Base-by-base conservation (phyloP, 495 filamentous ascomycete genomes). In the Neurospora sp. region DNA sequence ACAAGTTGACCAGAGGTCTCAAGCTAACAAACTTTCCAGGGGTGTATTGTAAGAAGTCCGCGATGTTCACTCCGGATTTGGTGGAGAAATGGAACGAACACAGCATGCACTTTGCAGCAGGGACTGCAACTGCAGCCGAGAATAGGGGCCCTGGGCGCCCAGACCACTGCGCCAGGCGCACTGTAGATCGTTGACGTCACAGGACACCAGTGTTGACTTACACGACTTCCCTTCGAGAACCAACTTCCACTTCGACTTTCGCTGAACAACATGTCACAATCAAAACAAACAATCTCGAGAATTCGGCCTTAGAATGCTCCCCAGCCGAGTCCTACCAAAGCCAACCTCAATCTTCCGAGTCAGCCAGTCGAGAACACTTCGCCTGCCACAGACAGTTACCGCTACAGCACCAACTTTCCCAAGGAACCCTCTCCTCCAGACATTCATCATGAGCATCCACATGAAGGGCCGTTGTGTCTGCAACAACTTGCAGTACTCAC, bases 401-500 rank as follows among this genome's bases (percentile, higher is more conserved):
- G 8, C 23, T 16, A 31, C 11, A 31, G 11, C 54, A 7, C 54
- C 54, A 31, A 4, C 23, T 16, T 62, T 62, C 23, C 1, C 2
- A 35, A 35, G 54, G 27, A 66, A 35, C 7, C 27, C 37, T 27
- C 48, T 59, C 27, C 12, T 62, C 54, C 54, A 66, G 54, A 66
- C 27, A 9, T 66, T 35, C 44, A 72, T n/a, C 11, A 77, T 75
- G 75, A 39, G 41, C n/a, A 54, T 76, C 69, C 71, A 76, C 44
- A 35, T 80, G 41, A 69, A 75, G 23, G 77, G 76, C 14, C 66
- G 72, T 18, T 79, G 79, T 46, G 73, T 77, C 20, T 80, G 77
- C 74, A 35, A 75, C 1, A 16, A 72, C 1, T 31, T 79, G 38
- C 75, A 66, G 35, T 80, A 79, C 76, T 62, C 75, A 0, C 66